These are phyloP conservation scores for Neurospora terricola DNA, from an alignment of 495 filamentous ascomycete species.

Conservation along the genomic window DNA sequence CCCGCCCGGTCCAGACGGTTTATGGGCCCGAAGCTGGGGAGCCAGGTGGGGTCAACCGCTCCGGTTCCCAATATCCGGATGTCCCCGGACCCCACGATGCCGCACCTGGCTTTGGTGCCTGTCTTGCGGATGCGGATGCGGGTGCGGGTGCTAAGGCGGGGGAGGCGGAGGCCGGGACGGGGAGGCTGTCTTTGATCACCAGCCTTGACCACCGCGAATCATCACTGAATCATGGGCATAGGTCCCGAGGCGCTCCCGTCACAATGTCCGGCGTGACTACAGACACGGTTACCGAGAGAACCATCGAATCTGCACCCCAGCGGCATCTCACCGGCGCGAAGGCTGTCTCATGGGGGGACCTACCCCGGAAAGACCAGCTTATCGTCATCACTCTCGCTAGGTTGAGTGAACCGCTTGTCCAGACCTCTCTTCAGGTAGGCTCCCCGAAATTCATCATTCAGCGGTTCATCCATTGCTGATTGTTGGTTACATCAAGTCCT, in stretches of 20 bases:
- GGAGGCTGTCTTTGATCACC: neutral
- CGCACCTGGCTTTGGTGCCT: neutral
- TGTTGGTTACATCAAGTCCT: slow-evolving; percentile 30
- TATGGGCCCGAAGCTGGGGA: neutral
- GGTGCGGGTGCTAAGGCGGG: neutral
- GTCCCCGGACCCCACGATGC: neutral
- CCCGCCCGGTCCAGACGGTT: neutral
- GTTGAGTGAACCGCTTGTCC: slow-evolving; percentile 68
- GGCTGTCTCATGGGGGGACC: slow-evolving; percentile 53
- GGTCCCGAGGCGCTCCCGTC: neutral
- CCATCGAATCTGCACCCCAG: neutral
- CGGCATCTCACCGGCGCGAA: slow-evolving; percentile 5
- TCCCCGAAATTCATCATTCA: neutral
- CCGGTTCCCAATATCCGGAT: neutral
- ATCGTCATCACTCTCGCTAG: slow-evolving; percentile 63
- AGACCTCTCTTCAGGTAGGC: slow-evolving; percentile 59
- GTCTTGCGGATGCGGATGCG: neutral
- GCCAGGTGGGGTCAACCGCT: neutral
- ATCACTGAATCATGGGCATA: neutral
- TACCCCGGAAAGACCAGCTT: slow-evolving; percentile 68
- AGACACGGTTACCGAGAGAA: neutral
- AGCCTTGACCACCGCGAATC: neutral
- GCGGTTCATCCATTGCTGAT: neutral
- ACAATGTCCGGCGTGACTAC: neutral
- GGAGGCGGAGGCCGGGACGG: neutral